Base-by-base conservation (phyloP, 2,329 filamentous ascomycete genomes). In the Beauveria rudraprayagi region DNA sequence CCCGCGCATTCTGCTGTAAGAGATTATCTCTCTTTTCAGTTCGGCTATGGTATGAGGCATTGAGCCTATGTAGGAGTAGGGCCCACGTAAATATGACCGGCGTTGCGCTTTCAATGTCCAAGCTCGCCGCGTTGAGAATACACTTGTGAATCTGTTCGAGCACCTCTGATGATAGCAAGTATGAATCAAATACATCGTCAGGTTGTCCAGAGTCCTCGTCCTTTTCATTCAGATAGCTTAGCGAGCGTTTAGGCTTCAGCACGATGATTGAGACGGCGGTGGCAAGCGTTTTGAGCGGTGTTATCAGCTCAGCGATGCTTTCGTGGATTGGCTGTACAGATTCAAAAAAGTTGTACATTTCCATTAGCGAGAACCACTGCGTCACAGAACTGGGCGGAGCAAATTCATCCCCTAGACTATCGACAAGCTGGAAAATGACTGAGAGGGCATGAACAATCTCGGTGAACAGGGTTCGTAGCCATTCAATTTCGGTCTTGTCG, bases 81-180 rank as follows among this genome's bases (percentile, higher is more conserved):
- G 87, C 85, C 92, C 92, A 97, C 3, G 89, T 84, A 66, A 95
- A 89, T 22, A 91, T 82, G 19, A 90, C 85, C 1, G 91, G 90
- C 60, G 84, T 85, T 22, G 89, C 89, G 41, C 84, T 83, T 43
- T 79, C 77, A n/a, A 83, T 78, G 17, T 81, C 81, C 22, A 75
- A 70, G 30, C 79, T 79, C 14, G 84, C 81, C 8, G 86, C 83
- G 60, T 79, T 77, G 26, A 87, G 74, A 40, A 96, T 79, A n/a
- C 88, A 82, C 57, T 83, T 82, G 66, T 93, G 91, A 16, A 96
- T 82, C 59, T 86, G 82, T 54, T 84, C 81, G n/a, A 96, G 78
- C 22, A 89, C 83, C 7, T 85, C 81, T 3, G 85, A 82, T 55
- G 89, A 87, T 19, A 88, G 79, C 52, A 95, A 77, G 69, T 91